A percentile compares a stretch with the other conserved stretches of the same genome.
These are phyloP conservation scores for Colletotrichum melonis DNA, from an alignment of 2,329 filamentous ascomycete genomes.

Conservation along the genomic window DNA sequence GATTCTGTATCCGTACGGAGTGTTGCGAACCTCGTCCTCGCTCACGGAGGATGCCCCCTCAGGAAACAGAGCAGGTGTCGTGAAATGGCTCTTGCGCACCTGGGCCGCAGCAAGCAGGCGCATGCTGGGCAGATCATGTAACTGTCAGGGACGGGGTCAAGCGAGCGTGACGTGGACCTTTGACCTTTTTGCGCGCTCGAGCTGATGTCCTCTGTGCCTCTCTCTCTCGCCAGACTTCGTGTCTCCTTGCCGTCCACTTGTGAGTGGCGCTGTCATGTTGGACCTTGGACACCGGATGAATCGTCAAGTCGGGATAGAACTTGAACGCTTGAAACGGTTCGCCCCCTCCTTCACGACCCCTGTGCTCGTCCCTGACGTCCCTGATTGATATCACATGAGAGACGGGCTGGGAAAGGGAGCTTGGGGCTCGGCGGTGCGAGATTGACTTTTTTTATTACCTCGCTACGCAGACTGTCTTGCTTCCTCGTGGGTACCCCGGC, in stretches of 20 bases:
- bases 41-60: slow-evolving; percentile 6
- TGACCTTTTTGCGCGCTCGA: background rate
- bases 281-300: slow-evolving; percentile 20
- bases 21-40: too few relatives aligned
- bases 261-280: slow-evolving; percentile 4
- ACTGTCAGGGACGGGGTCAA: slow-evolving; percentile 30
- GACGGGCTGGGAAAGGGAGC: slow-evolving; percentile 15
- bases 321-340: slow-evolving; percentile 28
- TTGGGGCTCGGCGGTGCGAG: slow-evolving; percentile 23
- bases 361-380: slow-evolving; percentile 19
- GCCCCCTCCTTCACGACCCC: slow-evolving; percentile 14
- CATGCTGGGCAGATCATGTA: slow-evolving; percentile 34
- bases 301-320: slow-evolving; percentile 14
- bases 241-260: background rate
- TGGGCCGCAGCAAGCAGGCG: slow-evolving; percentile 25
- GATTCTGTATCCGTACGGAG: too few relatives aligned
- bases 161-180: slow-evolving; percentile 30
- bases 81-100: slow-evolving; percentile 34
- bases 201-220: slow-evolving; percentile 12
- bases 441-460: slow-evolving; percentile 20
- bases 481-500: background rate
- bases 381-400: slow-evolving; percentile 29
- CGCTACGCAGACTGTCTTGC: slow-evolving; percentile 5
- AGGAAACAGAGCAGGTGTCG: slow-evolving; percentile 32
- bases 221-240: background rate